phyloP scores from a whole-genome alignment of 345 rosid species.

The Linum usitatissimum region DNA sequence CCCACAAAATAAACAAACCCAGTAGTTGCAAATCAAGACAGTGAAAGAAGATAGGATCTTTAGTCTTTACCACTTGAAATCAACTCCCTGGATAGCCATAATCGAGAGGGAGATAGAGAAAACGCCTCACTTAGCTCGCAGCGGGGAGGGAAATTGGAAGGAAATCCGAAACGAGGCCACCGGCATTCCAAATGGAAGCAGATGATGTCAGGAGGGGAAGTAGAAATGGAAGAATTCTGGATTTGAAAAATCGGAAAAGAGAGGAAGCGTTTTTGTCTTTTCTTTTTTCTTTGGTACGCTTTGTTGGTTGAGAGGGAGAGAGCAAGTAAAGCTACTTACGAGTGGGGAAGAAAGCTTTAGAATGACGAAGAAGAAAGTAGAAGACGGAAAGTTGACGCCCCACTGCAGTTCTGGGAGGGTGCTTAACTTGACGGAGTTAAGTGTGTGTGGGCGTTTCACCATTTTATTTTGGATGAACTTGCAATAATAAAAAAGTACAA shows the following conservation, averaged over 20 bases:
- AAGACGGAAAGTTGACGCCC: neutral
- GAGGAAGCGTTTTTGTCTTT: neutral
- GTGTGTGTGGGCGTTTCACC: neutral
- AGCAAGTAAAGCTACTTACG: neutral
- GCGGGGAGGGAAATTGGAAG: neutral
- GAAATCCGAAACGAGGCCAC: neutral
- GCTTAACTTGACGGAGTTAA: neutral
- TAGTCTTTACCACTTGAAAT: slow-evolving; percentile 86
- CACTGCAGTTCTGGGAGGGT: neutral
- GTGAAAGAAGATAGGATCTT: slow-evolving; percentile 18
- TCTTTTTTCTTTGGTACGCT: neutral
- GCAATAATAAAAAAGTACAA: too few relatives aligned
- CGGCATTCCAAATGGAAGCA: neutral
- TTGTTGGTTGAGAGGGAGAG: neutral
- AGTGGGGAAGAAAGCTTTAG: too few relatives aligned
- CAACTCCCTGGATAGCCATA: slow-evolving; percentile 86
- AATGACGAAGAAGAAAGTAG: neutral
- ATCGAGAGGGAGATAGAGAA: neutral
- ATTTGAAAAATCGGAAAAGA: neutral
- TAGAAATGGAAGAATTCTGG: neutral
- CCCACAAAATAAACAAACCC: neutral
- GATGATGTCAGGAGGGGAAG: neutral
- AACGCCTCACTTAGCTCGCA: neutral
- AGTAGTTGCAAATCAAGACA: neutral
- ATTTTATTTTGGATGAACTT: too few relatives aligned